A percentile compares a stretch with the other conserved stretches of the same genome.
These are phyloP conservation scores for Pelargonium hybrid DNA, from an alignment of 441 rosid species.

Conservation along the genomic window DNA sequence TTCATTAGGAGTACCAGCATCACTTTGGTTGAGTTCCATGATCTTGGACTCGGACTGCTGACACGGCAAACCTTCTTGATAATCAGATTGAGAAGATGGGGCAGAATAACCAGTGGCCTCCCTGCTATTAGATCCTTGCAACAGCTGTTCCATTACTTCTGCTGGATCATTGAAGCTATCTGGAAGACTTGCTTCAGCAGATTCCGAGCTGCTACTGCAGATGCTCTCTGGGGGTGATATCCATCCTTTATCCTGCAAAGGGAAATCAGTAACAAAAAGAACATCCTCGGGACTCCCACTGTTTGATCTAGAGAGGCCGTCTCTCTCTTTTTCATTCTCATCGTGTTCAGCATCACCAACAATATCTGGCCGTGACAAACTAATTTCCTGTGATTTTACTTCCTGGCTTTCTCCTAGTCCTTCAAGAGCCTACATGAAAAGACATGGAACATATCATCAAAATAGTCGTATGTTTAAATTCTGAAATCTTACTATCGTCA, in stretches of 20 bases:
- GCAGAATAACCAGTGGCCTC: constrained; percentile 20
- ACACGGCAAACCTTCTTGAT: constrained; percentile 23
- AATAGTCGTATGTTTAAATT: not conserved
- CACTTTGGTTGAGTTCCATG: constrained; percentile 23
- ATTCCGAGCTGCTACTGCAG: constrained; percentile 46
- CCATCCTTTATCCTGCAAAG: constrained; percentile 61
- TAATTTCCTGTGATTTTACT: constrained; percentile 46
- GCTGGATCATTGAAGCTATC: constrained; percentile 31
- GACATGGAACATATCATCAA: not conserved
- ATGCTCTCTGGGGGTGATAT: constrained; percentile 77
- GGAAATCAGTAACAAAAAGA: constrained; percentile 27
- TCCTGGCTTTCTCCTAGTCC: constrained; percentile 69
- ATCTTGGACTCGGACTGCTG: constrained; percentile 18
- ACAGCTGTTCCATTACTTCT: constrained; percentile 27
- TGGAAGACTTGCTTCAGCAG: constrained; percentile 37
- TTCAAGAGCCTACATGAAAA: constrained; percentile 53
- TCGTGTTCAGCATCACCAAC: constrained; percentile 32
- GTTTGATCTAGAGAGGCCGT: constrained; percentile 35
- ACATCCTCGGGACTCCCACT: constrained; percentile 35
- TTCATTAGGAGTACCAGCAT: constrained; percentile 25
- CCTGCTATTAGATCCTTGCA: constrained; percentile 21
- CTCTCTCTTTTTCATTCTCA: constrained; percentile 30
- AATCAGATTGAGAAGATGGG: constrained; percentile 36
- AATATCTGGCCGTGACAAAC: constrained; percentile 43
- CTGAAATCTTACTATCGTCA: not conserved